Conservation (phyloP, 345 rosid species). For the Euphorbia lathyris region DNA sequence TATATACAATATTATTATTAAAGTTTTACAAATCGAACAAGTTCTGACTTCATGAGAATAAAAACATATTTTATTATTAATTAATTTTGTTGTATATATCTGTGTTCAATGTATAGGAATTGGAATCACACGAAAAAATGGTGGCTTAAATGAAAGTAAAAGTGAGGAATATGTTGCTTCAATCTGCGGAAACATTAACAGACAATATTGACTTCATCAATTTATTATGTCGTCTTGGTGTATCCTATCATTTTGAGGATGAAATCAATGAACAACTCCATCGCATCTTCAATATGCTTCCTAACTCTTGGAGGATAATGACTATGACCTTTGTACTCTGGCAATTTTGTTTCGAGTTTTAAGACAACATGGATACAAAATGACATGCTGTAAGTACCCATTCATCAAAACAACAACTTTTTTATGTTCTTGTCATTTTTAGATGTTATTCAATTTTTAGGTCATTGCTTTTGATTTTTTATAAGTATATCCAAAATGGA, state of each 20-base stretch:
- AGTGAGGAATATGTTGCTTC: constrained; percentile 3
- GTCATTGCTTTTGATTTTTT: too few species aligned
- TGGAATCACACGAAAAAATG: neutral
- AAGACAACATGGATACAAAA: neutral
- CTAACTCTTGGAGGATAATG: neutral
- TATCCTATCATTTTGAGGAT: constrained; percentile 4
- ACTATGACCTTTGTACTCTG: neutral
- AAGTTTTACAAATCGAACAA: too few species aligned
- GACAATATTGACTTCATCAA: constrained; percentile 4
- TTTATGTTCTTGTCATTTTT: too few species aligned
- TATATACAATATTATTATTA: too few species aligned
- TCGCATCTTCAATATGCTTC: neutral
- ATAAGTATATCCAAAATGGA: too few species aligned
- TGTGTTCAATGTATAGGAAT: neutral
- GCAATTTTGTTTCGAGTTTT: neutral
- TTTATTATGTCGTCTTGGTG: constrained; percentile 7
- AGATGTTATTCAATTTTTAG: too few species aligned
- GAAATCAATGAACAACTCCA: neutral
- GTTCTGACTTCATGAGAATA: too few species aligned
- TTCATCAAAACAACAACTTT: too few species aligned
- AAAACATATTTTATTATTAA: too few species aligned
- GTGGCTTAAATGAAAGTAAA: neutral
- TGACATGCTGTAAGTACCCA: neutral
- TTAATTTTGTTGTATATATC: too few species aligned
- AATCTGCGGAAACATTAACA: neutral